These are phyloP conservation scores for Trypanosoma brucei DNA, from an alignment of 208 protist genomes.

Conservation along the genomic window DNA sequence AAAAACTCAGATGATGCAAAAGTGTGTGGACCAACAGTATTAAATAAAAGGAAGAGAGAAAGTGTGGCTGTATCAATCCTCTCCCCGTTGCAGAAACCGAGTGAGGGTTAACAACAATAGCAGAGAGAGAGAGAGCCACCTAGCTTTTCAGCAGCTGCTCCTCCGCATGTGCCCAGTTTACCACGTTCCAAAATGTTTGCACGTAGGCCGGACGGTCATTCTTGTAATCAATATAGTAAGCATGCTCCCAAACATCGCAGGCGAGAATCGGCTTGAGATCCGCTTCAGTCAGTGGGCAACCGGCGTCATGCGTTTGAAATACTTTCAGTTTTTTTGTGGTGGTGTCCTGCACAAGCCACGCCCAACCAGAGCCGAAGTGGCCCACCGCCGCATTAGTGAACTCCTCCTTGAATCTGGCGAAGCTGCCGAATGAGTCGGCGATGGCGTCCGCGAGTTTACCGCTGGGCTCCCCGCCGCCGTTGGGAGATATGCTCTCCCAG, in stretches of 20 bases:
- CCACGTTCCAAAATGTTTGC: constrained; percentile 89
- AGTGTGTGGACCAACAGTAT: no score
- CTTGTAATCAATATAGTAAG: constrained; percentile 93
- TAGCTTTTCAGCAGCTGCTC: constrained; percentile 18
- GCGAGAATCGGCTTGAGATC: constrained; percentile 68
- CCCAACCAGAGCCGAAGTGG: constrained; percentile 94
- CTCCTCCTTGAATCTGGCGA: constrained; percentile 91
- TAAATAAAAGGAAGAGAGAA: no score
- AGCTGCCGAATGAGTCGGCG: constrained; percentile 73
- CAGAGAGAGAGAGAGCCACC: background rate
- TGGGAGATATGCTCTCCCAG: constrained; percentile 84
- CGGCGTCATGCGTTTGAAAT: constrained; percentile 72
- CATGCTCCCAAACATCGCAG: constrained; percentile 93
- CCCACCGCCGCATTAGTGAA: constrained; percentile 79
- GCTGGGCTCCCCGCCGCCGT: constrained; percentile 48
- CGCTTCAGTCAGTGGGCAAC: constrained; percentile 62
- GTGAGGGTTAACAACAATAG: constrained; percentile 6
- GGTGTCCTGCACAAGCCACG: constrained; percentile 90
- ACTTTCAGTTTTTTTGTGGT: constrained; percentile 80
- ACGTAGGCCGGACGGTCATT: constrained; percentile 88
- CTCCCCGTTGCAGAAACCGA: background rate
- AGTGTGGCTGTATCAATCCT: background rate
- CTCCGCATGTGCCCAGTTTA: constrained; percentile 91
- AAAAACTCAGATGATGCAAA: no score
- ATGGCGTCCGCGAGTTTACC: constrained; percentile 73